phyloP scores from a whole-genome alignment of 2,329 filamentous ascomycete species.

The Camptophora hylomeconis region DNA sequence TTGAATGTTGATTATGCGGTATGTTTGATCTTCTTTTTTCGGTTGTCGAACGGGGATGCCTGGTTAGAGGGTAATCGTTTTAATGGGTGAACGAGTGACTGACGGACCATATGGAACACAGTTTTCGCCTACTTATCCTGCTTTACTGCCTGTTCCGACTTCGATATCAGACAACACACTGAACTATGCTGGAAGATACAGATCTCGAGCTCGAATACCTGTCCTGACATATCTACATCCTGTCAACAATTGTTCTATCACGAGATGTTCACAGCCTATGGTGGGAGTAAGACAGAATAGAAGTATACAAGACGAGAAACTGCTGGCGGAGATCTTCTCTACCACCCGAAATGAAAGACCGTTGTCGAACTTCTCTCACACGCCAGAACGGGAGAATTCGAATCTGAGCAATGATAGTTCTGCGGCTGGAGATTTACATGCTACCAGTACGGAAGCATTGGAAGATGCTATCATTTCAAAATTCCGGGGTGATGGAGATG shows the following conservation, averaged over 20 bases:
- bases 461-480: conserved; percentile 55
- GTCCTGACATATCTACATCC: conserved; percentile 89
- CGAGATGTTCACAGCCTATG: conserved; percentile 81
- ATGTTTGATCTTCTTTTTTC: conserved; percentile 18
- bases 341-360: conserved; percentile 44
- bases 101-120: too few relatives aligned
- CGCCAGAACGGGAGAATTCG: conserved; percentile 30
- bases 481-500: conserved; percentile 43
- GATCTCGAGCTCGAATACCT: conserved; percentile 79
- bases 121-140: conserved; percentile 90
- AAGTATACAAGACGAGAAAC: conserved; percentile 88
- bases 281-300: conserved; percentile 77
- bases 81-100: conserved; percentile 17
- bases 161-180: conserved; percentile 93
- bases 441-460: conserved; percentile 49
- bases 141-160: conserved; percentile 68
- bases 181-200: conserved; percentile 81
- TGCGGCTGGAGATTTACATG: conserved; percentile 35
- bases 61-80: too few relatives aligned
- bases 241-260: conserved; percentile 93
- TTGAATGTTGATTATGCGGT: conserved; percentile 79
- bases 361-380: conserved; percentile 25
- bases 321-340: conserved; percentile 84
- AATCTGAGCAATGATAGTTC: conserved; percentile 15
- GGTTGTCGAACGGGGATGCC: not conserved